Evolutionary conservation across 2,329 filamentous ascomycete species (phyloP).

Genomic region (Fusarium sp.): DNA sequence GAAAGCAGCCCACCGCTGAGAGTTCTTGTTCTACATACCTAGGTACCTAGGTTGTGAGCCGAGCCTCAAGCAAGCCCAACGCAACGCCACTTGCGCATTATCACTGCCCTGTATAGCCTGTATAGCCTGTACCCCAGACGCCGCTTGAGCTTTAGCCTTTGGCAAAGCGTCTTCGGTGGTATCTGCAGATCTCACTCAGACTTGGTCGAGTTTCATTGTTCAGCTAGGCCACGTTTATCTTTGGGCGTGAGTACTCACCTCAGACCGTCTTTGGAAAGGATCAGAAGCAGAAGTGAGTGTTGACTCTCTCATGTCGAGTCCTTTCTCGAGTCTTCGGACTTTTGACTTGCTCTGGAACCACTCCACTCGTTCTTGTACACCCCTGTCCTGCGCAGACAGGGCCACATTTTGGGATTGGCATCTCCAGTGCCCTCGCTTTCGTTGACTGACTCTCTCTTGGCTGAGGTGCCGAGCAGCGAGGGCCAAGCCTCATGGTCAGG

Average conservation of each 20-base stretch:
- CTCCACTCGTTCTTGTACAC: constrained; percentile 20
- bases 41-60: constrained; percentile 3
- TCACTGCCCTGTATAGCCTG: background rate
- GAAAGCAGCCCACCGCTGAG: background rate
- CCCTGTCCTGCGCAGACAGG: constrained; percentile 22
- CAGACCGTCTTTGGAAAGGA: constrained; percentile 15
- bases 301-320: background rate
- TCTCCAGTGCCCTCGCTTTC: constrained; percentile 2
- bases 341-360: constrained; percentile 23
- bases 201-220: constrained; percentile 19
- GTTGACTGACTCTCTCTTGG: constrained; percentile 31
- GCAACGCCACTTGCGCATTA: constrained; percentile 15
- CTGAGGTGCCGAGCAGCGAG: constrained; percentile 38
- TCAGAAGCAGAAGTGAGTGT: constrained; percentile 13
- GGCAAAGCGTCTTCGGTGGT: background rate
- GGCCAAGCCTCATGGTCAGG: constrained; percentile 33
- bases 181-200: constrained; percentile 17
- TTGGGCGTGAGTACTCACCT: constrained; percentile 4
- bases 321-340: constrained; percentile 7
- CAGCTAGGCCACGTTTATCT: constrained; percentile 1
- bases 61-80: constrained; percentile 25
- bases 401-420: constrained; percentile 15
- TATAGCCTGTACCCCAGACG: constrained; percentile 26
- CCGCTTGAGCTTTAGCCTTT: constrained; percentile 6
- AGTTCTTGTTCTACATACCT: too few relatives aligned